Percentiles rank a stretch among this genome's conserved stretches.
phyloP scores from a whole-genome alignment of 1,284 basidiomycete species.

The Ustilago hordei region DNA sequence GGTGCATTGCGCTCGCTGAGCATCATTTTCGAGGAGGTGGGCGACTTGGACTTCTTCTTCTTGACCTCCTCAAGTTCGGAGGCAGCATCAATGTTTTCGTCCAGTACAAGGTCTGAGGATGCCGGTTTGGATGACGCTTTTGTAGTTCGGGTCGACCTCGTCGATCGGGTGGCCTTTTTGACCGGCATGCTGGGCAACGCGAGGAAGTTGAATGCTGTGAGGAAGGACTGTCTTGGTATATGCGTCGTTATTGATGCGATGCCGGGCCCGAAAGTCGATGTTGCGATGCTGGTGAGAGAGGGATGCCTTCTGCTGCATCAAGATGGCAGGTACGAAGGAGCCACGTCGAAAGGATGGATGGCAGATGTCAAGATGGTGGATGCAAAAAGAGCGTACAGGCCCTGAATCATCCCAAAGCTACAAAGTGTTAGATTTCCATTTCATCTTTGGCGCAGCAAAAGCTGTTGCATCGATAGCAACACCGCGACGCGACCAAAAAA shows the following conservation, averaged over 20 bases:
- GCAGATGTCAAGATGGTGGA: not conserved
- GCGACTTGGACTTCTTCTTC: constrained; percentile 17
- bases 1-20: constrained; percentile 38
- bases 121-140: constrained; percentile 33
- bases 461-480: constrained; percentile 15
- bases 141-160: constrained; percentile 33
- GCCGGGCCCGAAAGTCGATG: not conserved
- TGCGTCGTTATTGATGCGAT: not conserved
- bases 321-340: not conserved
- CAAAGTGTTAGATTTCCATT: constrained; percentile 18
- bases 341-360: constrained; percentile 1
- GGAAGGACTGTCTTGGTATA: not conserved
- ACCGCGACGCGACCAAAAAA: constrained; percentile 42
- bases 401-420: not conserved
- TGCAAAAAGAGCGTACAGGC: constrained; percentile 3
- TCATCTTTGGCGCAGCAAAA: constrained; percentile 4
- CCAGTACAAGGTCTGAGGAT: constrained; percentile 29
- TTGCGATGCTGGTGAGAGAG: not conserved
- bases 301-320: not conserved
- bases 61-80: constrained; percentile 1
- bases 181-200: constrained; percentile 25
- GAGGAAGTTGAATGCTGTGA: not conserved
- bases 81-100: constrained; percentile 23
- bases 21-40: constrained; percentile 23
- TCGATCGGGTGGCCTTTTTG: constrained; percentile 40